A percentile compares a stretch with the other conserved stretches of the same genome.
phyloP scores from a whole-genome alignment of 2,329 filamentous ascomycete genomes.

The Apiospora kogelbergensis region DNA sequence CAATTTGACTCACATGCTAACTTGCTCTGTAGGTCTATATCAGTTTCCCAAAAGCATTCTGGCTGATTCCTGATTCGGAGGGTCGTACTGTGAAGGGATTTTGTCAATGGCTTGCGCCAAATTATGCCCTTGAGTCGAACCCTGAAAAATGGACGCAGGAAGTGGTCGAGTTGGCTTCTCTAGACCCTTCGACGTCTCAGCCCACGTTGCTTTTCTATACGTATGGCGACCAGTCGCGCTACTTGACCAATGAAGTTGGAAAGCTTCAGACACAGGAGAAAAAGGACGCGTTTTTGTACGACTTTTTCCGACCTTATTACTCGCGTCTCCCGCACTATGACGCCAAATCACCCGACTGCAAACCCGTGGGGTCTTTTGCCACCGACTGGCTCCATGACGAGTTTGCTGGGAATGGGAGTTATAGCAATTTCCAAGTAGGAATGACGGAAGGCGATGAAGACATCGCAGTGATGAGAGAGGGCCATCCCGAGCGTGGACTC shows the following conservation, averaged over 20 bases:
- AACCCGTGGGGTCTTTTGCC: conserved; percentile 62
- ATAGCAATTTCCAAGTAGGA: conserved; percentile 82
- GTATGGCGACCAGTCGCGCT: conserved; percentile 61
- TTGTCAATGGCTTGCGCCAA: conserved; percentile 72
- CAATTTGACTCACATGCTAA: neutral
- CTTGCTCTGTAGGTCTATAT: conserved; percentile 48
- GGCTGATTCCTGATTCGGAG: conserved; percentile 48
- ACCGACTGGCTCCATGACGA: conserved; percentile 80
- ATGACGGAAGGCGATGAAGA: conserved; percentile 69
- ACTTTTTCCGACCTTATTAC: conserved; percentile 77
- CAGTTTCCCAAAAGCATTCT: conserved; percentile 75
- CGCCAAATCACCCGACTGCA: conserved; percentile 52
- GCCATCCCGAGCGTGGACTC: conserved; percentile 64
- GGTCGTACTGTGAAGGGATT: conserved; percentile 60
- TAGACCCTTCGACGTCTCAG: conserved; percentile 60
- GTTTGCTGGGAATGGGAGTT: conserved; percentile 78
- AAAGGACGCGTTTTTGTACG: conserved; percentile 54
- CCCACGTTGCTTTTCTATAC: conserved; percentile 86
- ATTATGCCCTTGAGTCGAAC: conserved; percentile 63
- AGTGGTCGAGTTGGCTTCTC: conserved; percentile 71
- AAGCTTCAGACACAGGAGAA: conserved; percentile 43
- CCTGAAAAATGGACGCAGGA: conserved; percentile 71
- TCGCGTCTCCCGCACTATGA: conserved; percentile 70
- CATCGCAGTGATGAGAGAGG: conserved; percentile 63
- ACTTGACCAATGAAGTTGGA: conserved; percentile 49